Conservation (phyloP, 2,329 filamentous ascomycete genomes). For the Zymoseptoria brevis region DNA sequence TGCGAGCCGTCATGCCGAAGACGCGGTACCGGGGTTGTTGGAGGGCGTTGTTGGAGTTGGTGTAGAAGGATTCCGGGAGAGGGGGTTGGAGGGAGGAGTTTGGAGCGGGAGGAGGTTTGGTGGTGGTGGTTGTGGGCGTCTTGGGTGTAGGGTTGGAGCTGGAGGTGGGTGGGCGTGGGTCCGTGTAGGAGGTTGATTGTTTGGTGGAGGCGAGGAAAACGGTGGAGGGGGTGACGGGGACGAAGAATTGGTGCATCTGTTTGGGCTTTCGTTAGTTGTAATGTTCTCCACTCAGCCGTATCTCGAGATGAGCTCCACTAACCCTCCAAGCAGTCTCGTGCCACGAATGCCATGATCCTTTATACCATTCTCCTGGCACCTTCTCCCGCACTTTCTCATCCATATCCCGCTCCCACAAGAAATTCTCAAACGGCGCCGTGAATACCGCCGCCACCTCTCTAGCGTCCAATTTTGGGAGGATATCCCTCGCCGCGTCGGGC, state of each 20-base stretch:
- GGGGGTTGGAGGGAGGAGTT: slow-evolving; percentile 21
- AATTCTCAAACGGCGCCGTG: slow-evolving; percentile 79
- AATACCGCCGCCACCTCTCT: slow-evolving; percentile 92
- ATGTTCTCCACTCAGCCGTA: background rate
- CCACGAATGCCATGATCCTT: slow-evolving; percentile 73
- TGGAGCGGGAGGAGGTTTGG: slow-evolving; percentile 11
- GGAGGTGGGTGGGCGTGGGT: slow-evolving; percentile 7
- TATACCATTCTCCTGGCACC: slow-evolving; percentile 65
- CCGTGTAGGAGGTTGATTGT: slow-evolving; percentile 14
- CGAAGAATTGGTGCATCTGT: slow-evolving; percentile 70
- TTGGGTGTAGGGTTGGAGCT: slow-evolving; percentile 12
- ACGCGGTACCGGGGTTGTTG: slow-evolving; percentile 57
- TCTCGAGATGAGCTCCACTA: slow-evolving; percentile 13
- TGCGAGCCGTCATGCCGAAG: slow-evolving; percentile 90
- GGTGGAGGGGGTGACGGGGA: slow-evolving; percentile 64
- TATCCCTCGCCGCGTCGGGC: slow-evolving; percentile 40
- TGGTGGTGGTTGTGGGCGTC: slow-evolving; percentile 8
- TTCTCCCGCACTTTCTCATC: slow-evolving; percentile 27
- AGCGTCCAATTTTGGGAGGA: slow-evolving; percentile 65
- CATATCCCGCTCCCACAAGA: slow-evolving; percentile 58
- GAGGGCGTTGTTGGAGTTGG: slow-evolving; percentile 21
- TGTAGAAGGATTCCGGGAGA: slow-evolving; percentile 24
- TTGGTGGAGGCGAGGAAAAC: slow-evolving; percentile 38
- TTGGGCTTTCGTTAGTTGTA: background rate
- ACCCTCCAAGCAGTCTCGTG: slow-evolving; percentile 71